These are phyloP conservation scores for Pharus latifolius DNA, from an alignment of 176 grass and related monocot genomes.

Conservation along the genomic window DNA sequence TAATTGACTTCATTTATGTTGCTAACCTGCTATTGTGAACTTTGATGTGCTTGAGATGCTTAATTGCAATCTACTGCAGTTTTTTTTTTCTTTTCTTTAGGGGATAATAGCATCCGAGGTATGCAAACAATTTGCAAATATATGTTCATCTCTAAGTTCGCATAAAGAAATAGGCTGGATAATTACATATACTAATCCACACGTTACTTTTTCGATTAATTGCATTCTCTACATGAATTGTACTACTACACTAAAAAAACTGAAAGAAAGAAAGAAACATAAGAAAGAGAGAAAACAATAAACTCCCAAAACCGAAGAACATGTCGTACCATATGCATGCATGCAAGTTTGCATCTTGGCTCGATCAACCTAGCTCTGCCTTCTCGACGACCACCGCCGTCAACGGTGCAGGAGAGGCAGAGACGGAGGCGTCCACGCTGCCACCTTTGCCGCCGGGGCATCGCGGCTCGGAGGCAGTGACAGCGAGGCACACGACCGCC, in stretches of 20 bases:
- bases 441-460: neutral
- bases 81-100: too few relatives aligned
- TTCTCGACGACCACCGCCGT: conserved; percentile 24
- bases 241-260: too few relatives aligned
- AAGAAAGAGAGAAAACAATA: too few relatives aligned
- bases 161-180: neutral
- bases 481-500: conserved; percentile 38
- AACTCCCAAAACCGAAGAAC: neutral
- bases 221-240: neutral
- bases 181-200: too few relatives aligned
- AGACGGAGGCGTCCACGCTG: neutral
- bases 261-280: too few relatives aligned
- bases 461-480: conserved; percentile 20
- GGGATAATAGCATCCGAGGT: too few relatives aligned
- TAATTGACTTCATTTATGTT: too few relatives aligned
- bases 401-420: neutral
- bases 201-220: too few relatives aligned
- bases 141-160: neutral
- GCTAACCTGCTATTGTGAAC: too few relatives aligned
- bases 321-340: neutral
- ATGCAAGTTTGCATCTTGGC: neutral
- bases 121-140: too few relatives aligned
- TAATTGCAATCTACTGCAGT: too few relatives aligned
- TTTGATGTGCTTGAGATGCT: too few relatives aligned
- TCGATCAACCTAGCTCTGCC: neutral